Evolutionary conservation across 148 eudicot species (phyloP), one percentile per base, ranked within the genome.

Genomic region (Arbutus unedo): DNA sequence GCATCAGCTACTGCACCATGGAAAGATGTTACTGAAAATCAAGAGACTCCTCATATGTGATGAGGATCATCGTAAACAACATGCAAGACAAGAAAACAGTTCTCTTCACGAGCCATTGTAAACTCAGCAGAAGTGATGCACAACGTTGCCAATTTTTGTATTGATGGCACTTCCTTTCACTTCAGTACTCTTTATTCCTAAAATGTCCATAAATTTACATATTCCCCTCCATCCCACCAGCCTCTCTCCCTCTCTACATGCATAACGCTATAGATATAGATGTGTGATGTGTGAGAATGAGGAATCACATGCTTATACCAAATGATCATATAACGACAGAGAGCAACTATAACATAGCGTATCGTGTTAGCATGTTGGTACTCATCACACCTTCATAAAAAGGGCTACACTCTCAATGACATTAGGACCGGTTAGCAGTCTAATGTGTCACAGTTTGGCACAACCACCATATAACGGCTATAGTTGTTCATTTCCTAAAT

Each of bases 1-100:
- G 89, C 92, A 75, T 93, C 98, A 76, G 89, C 82, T 85, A 94
- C 98, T 95, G 95, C 86, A 82, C 50, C 71, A 43, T 44, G 8
- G 15, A 43, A 68, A 81, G 50, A 59, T 38, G 49, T 53, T 47
- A 76, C 75, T 45, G 11, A 81, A 5, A 25, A 31, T 10, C 15
- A 59, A 75, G 57, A 78, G 53, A 43, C 71, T 66, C 68, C 31
- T 67, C 62, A 67, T 31, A 31, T 31, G 4, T 23, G 74, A 48
- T 5, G 5, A 6, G 14, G 47, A 49, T 47, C 10, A 16, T 25
- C 16, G 9, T 64, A 21, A 21, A 79, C 4, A 51, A 21, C 62
- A 9, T 1, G 4, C 74, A 14, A 41, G 48, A 70, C n/a, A 70
- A 47, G 19, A 66, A 70, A 70, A 70, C 48, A 70, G 74, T 70